Percentiles rank a stretch among this genome's conserved stretches.
phyloP scores from a whole-genome alignment of 2,329 filamentous ascomycete genomes.

The Neopestalotiopsis clavispora region DNA sequence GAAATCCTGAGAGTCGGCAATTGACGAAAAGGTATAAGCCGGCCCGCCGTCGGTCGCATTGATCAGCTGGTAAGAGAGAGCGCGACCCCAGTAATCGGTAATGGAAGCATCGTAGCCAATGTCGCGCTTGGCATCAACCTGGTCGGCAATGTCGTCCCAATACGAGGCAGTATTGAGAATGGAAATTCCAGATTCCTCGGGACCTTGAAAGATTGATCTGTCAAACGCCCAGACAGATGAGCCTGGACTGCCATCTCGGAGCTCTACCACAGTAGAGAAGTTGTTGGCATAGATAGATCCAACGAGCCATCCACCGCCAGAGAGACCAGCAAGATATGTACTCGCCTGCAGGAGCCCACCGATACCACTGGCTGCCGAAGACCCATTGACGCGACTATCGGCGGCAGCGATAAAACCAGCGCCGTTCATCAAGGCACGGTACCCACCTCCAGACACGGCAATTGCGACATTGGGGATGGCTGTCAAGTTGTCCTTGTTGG shows the following conservation, averaged over 20 bases:
- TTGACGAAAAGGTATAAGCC: slow-evolving; percentile 75
- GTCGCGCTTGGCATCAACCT: slow-evolving; percentile 64
- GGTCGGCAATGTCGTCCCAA: slow-evolving; percentile 61
- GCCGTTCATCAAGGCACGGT: slow-evolving; percentile 73
- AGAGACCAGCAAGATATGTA: slow-evolving; percentile 76
- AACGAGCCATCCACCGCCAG: slow-evolving; percentile 77
- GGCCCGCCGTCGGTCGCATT: slow-evolving; percentile 71
- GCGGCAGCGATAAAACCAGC: slow-evolving; percentile 73
- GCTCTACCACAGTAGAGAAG: slow-evolving; percentile 64
- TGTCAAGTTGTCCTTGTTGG: slow-evolving; percentile 68
- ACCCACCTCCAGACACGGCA: slow-evolving; percentile 74
- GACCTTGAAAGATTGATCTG: slow-evolving; percentile 41
- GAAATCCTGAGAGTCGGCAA: slow-evolving; percentile 68
- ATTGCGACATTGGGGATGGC: slow-evolving; percentile 59
- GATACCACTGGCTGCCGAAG: slow-evolving; percentile 64
- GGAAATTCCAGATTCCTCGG: slow-evolving; percentile 31
- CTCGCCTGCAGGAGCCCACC: slow-evolving; percentile 71
- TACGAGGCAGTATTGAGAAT: slow-evolving; percentile 51
- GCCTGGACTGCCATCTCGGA: slow-evolving; percentile 34
- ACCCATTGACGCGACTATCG: slow-evolving; percentile 65
- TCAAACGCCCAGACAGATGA: slow-evolving; percentile 42
- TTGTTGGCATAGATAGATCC: slow-evolving; percentile 78
- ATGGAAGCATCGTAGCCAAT: slow-evolving; percentile 70
- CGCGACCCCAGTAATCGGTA: slow-evolving; percentile 77
- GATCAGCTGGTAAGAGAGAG: slow-evolving; percentile 73